A percentile compares a stretch with the other conserved stretches of the same genome.
Conservation (phyloP, 768 basidiomycete species). For the Russula sp. region DNA sequence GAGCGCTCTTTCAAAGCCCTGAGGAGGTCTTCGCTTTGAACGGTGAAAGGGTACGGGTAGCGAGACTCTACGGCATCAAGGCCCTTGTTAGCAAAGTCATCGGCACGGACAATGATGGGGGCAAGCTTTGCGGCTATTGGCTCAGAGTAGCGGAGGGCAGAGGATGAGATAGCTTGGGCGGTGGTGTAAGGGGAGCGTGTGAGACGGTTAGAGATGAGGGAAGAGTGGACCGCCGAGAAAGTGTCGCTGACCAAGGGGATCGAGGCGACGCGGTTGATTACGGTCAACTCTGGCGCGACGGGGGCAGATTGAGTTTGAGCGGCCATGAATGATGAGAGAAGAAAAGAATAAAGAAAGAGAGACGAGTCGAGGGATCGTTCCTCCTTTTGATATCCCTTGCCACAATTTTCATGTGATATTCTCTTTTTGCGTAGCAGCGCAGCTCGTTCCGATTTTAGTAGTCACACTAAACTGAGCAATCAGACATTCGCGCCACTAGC, state of each 20-base stretch:
- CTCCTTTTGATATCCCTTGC: conserved; percentile 3
- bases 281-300: conserved; percentile 50
- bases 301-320: conserved; percentile 31
- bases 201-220: conserved; percentile 52
- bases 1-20: conserved; percentile 52
- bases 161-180: conserved; percentile 52
- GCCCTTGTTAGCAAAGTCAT: conserved; percentile 66
- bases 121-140: conserved; percentile 62
- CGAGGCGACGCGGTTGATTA: conserved; percentile 56
- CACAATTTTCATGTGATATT: conserved; percentile 6
- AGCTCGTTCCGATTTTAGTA: too few relatives aligned
- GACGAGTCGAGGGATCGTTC: neutral
- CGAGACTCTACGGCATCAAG: conserved; percentile 66
- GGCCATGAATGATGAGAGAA: conserved; percentile 31
- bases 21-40: conserved; percentile 64
- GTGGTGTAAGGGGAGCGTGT: conserved; percentile 61
- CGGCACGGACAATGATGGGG: conserved; percentile 56
- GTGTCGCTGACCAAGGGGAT: conserved; percentile 70
- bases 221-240: conserved; percentile 51
- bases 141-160: conserved; percentile 42
- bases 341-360: neutral
- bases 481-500: too few relatives aligned
- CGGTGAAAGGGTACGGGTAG: conserved; percentile 72
- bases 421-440: too few relatives aligned
- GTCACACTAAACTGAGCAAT: neutral